A percentile compares a stretch with the other conserved stretches of the same genome.
phyloP scores from a whole-genome alignment of 306 rosid genomes.

The Sophora flavescens region DNA sequence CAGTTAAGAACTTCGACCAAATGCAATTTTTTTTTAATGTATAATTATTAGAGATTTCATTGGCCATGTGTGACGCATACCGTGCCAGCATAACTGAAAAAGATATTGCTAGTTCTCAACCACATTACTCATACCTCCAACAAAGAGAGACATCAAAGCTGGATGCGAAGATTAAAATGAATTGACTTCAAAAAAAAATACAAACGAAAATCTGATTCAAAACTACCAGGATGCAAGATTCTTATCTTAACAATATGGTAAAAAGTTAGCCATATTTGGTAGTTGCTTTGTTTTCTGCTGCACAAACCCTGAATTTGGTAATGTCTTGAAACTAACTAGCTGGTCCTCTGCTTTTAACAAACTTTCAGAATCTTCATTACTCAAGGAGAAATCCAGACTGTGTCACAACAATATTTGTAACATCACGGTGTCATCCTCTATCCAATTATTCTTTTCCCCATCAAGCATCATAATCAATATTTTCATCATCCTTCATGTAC shows the following conservation, averaged over 20 bases:
- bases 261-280: neutral
- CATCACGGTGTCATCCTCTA: constrained; percentile 10
- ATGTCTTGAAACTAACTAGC: constrained; percentile 25
- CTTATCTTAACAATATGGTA: constrained; percentile 4
- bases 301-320: constrained; percentile 10
- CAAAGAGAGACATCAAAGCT: constrained; percentile 2
- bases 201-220: constrained; percentile 22
- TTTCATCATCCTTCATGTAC: constrained; percentile 86
- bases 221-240: neutral
- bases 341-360: neutral
- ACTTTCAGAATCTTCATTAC: constrained; percentile 19
- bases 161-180: constrained; percentile 10
- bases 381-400: neutral
- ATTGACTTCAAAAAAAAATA: constrained; percentile 14
- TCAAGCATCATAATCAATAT: constrained; percentile 53
- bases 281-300: neutral
- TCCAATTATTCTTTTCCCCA: neutral
- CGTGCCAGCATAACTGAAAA: neutral
- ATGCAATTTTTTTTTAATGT: too few relatives aligned
- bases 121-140: neutral
- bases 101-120: neutral
- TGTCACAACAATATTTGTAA: neutral
- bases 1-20: too few relatives aligned
- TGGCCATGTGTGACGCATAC: neutral
- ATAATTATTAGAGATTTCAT: too few relatives aligned